A percentile compares a stretch with the other conserved stretches of the same genome.
Evolutionary conservation across 164 flowering plant genomes (phyloP).

Genomic region (Nymphaea thermarum): DNA sequence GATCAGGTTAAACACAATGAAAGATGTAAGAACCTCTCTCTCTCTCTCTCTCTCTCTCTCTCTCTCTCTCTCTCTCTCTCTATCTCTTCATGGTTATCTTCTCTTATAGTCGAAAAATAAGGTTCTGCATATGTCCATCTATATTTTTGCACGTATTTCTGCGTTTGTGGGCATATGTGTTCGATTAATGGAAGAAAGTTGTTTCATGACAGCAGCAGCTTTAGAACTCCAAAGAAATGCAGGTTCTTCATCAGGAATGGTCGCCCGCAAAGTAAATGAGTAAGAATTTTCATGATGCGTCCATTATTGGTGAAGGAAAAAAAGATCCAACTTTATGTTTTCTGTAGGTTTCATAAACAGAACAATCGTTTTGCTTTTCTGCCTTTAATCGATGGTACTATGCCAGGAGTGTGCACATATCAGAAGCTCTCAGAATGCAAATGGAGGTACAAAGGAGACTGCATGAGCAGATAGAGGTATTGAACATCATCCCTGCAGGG

Average conservation of each 20-base stretch:
- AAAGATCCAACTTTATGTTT: not conserved
- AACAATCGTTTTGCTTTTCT: not conserved
- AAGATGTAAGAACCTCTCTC: conserved; percentile 13
- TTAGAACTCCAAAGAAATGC: conserved; percentile 69
- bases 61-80: not conserved
- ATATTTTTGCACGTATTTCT: not conserved
- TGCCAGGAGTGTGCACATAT: conserved; percentile 42
- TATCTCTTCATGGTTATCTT: too few species aligned
- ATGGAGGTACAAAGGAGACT: conserved; percentile 96
- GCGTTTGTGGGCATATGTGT: not conserved
- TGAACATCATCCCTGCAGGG: not conserved
- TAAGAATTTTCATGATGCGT: conserved; percentile 21
- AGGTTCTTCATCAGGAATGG: conserved; percentile 66
- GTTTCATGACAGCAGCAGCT: conserved; percentile 33
- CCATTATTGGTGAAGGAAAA: not conserved
- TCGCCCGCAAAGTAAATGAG: conserved; percentile 73
- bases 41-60: not conserved
- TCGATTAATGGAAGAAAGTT: not conserved
- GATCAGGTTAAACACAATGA: conserved; percentile 89
- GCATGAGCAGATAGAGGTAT: conserved; percentile 93
- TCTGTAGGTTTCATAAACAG: not conserved
- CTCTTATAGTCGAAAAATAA: too few species aligned
- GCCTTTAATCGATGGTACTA: not conserved
- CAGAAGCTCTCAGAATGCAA: conserved; percentile 78
- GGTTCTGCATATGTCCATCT: too few species aligned